phyloP scores from a whole-genome alignment of 2,329 filamentous ascomycete genomes.

The Tolypocladium endophyticum region DNA sequence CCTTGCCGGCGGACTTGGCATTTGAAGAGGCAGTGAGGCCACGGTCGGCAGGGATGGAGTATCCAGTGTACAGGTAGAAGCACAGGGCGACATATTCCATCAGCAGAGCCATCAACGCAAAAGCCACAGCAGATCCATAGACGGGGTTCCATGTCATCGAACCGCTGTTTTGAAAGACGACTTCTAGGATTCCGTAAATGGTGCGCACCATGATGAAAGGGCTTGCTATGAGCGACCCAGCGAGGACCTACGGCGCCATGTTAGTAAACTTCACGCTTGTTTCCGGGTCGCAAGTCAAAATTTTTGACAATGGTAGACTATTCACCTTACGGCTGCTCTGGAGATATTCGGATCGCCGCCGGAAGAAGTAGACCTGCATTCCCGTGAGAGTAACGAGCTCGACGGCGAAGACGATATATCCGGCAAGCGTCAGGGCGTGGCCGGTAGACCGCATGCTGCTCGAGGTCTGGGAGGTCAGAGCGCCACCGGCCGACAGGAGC shows the following conservation, averaged over 20 bases:
- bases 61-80: conserved; percentile 7
- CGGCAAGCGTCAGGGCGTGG: conserved; percentile 10
- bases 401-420: conserved; percentile 11
- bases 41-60: conserved; percentile 5
- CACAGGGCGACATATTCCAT: conserved; percentile 8
- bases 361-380: conserved; percentile 8
- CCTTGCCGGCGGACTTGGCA: background rate
- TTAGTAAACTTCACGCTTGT: background rate
- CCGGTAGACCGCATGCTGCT: background rate
- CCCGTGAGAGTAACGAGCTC: conserved; percentile 7
- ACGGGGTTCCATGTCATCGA: conserved; percentile 9
- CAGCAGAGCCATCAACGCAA: conserved; percentile 7
- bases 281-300: background rate
- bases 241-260: conserved; percentile 3
- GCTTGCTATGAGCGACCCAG: conserved; percentile 8
- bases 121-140: conserved; percentile 4
- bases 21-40: background rate
- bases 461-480: conserved; percentile 5
- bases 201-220: conserved; percentile 12
- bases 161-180: conserved; percentile 1
- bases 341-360: conserved; percentile 4
- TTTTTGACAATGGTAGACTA: no score
- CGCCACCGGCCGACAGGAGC: conserved; percentile 10
- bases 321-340: conserved; percentile 8
- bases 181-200: conserved; percentile 11